Evolutionary conservation across 78 protist genomes (phyloP), one percentile per base, ranked within the genome.

Genomic region (Tieghemostelium lacteum): DNA sequence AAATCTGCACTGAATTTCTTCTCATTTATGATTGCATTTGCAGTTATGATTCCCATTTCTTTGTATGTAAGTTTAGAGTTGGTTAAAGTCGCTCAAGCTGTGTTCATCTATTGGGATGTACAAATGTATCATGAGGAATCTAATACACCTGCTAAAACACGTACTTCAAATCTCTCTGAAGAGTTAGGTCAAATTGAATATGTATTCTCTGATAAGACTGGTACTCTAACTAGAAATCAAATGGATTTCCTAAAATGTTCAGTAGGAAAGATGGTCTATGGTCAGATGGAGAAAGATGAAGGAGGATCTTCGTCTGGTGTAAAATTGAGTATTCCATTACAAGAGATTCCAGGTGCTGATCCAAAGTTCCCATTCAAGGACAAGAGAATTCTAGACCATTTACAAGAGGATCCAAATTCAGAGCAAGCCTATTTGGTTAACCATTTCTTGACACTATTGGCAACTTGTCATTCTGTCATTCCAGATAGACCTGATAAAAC

Each of bases 1-100:
- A 58, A 69, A 16, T 49, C 92, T 0, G 92, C 45, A 3, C 22
- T 62, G 19, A 73, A 72, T 12, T 94, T 94, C 63, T 29, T 88
- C 42, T 94, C 97, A 24, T 97, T 96, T 62, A 37, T 95, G 75
- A 95, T 97, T 50, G 88, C 96, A 24, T 95, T 83, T 93, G 95
- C 93, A 7, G 88, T 70, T 77, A 74, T 92, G 77, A 92, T 92
- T 58, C 95, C 95, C 19, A 80, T 92, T 28, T 92, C 95, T 12
- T 40, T 92, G 42, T 72, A 77, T 61, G 95, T 92, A 20, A 58
- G 77, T 6, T 54, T 92, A 50, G 95, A 92, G 61, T 72, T 39
- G 34, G 93, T 42, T 93, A 88, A 88, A 36, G 88, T 88, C 1
- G 78, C 87, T 3, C 87, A 88, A 24, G 85, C 93, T 0, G 54